These are phyloP conservation scores for Candida chauliodis DNA, from an alignment of 805 yeast genomes.

Conservation along the genomic window DNA sequence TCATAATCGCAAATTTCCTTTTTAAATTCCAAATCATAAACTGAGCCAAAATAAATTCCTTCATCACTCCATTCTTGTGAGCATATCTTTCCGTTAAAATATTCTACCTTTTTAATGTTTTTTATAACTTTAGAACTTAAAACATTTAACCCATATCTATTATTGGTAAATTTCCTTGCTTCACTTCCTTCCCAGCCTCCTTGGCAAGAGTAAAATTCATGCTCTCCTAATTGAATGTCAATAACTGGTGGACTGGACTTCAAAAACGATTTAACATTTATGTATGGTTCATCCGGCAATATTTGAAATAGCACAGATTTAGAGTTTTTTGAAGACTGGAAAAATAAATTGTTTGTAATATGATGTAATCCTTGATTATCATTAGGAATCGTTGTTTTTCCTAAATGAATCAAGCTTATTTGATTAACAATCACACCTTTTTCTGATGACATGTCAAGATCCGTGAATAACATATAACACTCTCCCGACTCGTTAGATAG, in stretches of 20 bases:
- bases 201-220: slow-evolving; percentile 8
- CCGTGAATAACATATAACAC: slow-evolving; percentile 6
- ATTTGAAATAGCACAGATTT: slow-evolving; percentile 8
- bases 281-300: slow-evolving; percentile 3
- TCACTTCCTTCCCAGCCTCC: slow-evolving; percentile 11
- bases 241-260: slow-evolving; percentile 9
- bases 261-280: slow-evolving; percentile 1
- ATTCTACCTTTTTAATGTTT: not conserved
- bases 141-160: not conserved
- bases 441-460: not conserved
- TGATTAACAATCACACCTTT: slow-evolving; percentile 3
- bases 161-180: slow-evolving; percentile 5
- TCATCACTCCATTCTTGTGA: not conserved
- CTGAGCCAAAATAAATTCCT: not conserved
- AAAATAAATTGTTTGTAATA: slow-evolving; percentile 5
- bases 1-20: too few relatives aligned
- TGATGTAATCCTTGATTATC: slow-evolving; percentile 7
- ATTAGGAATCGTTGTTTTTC: slow-evolving; percentile 3
- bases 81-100: not conserved
- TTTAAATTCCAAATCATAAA: not conserved
- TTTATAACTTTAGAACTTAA: not conserved
- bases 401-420: slow-evolving; percentile 6
- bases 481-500: slow-evolving; percentile 5
- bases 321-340: slow-evolving; percentile 7
- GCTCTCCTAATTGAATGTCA: slow-evolving; percentile 3